Percentiles rank a stretch among this genome's conserved stretches.
phyloP scores from a whole-genome alignment of 345 rosid genomes.

The Syzygium grande region DNA sequence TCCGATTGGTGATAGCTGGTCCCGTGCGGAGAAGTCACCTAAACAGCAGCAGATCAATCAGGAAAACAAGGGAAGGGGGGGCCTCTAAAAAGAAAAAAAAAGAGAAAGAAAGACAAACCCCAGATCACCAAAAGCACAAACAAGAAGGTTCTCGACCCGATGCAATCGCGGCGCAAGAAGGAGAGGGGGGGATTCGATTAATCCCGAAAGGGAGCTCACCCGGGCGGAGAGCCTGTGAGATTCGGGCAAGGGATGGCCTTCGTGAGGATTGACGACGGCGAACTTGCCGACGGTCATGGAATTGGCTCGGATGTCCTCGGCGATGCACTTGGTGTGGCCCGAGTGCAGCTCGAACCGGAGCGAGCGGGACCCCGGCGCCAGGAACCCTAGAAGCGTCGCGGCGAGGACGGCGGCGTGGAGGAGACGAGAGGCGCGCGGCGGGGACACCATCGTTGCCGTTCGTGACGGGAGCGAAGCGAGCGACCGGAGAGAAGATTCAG shows the following conservation, averaged over 20 bases:
- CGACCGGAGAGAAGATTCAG: no score
- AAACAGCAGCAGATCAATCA: background rate
- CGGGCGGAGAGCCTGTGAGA: conserved; percentile 68
- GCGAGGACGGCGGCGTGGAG: background rate
- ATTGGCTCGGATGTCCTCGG: conserved; percentile 79
- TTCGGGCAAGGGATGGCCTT: conserved; percentile 59
- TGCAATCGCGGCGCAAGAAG: no score
- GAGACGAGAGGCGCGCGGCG: background rate
- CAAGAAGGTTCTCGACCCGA: background rate
- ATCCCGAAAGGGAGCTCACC: conserved; percentile 14
- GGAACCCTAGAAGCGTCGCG: background rate
- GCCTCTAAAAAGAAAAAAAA: no score
- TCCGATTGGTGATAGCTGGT: conserved; percentile 61
- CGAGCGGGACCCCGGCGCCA: conserved; percentile 25
- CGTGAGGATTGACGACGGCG: conserved; percentile 57
- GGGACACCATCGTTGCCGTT: background rate
- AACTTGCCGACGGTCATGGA: conserved; percentile 91
- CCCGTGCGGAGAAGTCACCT: conserved; percentile 86
- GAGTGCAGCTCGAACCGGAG: conserved; percentile 75
- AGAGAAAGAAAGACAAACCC: background rate
- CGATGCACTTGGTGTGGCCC: conserved; percentile 76
- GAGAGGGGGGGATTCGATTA: no score
- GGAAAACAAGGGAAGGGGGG: background rate
- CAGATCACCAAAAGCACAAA: background rate
- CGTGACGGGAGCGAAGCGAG: background rate